Percentiles rank a stretch among this genome's conserved stretches.
phyloP scores from a whole-genome alignment of 495 filamentous ascomycete species.

The Penicillium ochrochloron region DNA sequence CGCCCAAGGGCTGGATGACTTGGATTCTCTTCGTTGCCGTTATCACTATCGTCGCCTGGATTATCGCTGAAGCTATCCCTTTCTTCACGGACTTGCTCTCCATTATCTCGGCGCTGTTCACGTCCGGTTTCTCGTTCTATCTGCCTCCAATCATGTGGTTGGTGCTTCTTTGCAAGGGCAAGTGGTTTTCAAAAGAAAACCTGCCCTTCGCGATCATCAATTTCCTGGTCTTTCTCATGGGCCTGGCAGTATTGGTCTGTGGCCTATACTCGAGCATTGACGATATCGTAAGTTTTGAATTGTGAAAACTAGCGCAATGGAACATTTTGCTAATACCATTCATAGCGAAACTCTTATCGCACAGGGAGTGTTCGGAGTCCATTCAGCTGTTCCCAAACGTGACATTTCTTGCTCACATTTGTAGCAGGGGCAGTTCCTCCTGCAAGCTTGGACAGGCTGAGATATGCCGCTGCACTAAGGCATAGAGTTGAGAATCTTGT shows the following conservation, averaged over 20 bases:
- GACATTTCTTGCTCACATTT: neutral
- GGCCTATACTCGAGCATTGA: conserved; percentile 20
- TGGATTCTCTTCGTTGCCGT: conserved; percentile 58
- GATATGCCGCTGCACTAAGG: neutral
- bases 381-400: conserved; percentile 1
- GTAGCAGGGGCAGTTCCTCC: neutral
- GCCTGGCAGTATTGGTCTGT: conserved; percentile 16
- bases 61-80: conserved; percentile 69
- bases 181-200: conserved; percentile 16
- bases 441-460: neutral
- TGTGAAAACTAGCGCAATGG: no score
- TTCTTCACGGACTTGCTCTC: conserved; percentile 65
- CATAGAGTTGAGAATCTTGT: neutral
- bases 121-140: conserved; percentile 68
- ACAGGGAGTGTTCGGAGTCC: conserved; percentile 5
- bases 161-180: conserved; percentile 47
- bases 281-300: conserved; percentile 15
- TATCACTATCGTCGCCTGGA: conserved; percentile 63
- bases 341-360: conserved; percentile 1
- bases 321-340: neutral
- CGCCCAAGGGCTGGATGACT: conserved; percentile 54
- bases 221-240: conserved; percentile 18
- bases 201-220: conserved; percentile 16
- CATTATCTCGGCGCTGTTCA: conserved; percentile 61
- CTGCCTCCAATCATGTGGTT: conserved; percentile 68